phyloP scores from a whole-genome alignment of 2,329 filamentous ascomycete species.

The Hymenoscyphus scutula region DNA sequence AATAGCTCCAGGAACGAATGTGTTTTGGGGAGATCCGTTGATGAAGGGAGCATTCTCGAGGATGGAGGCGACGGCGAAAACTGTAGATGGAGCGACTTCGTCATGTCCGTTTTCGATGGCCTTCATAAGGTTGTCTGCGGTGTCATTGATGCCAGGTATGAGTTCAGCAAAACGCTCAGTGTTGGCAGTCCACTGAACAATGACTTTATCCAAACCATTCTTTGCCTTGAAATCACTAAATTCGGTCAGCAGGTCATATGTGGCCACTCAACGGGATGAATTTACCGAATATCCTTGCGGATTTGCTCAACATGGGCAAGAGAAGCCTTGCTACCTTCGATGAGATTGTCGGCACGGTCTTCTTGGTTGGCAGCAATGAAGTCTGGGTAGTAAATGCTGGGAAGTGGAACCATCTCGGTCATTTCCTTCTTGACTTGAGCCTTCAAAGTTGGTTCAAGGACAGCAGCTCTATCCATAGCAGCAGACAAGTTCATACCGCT shows the following conservation, averaged over 20 bases:
- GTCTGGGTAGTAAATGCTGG: conserved; percentile 97
- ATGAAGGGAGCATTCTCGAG: conserved; percentile 91
- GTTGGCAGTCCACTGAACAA: conserved; percentile 98
- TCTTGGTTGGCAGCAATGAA: conserved; percentile 99
- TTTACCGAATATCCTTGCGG: conserved; percentile 82
- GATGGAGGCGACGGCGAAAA: conserved; percentile 94
- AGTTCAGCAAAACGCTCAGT: conserved; percentile 95
- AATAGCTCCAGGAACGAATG: conserved; percentile 91
- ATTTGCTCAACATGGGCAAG: conserved; percentile 89
- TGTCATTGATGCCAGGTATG: conserved; percentile 88
- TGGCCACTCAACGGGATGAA: conserved; percentile 9
- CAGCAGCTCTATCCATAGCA: conserved; percentile 92
- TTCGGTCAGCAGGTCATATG: conserved; percentile 12
- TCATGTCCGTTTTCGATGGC: conserved; percentile 83
- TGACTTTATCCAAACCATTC: conserved; percentile 88
- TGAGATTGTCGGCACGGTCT: conserved; percentile 87
- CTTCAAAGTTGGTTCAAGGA: conserved; percentile 95
- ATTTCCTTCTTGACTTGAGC: conserved; percentile 88
- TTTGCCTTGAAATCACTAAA: conserved; percentile 79
- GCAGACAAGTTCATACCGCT: conserved; percentile 83
- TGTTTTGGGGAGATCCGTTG: conserved; percentile 99
- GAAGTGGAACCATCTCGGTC: conserved; percentile 81
- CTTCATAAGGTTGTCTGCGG: conserved; percentile 86
- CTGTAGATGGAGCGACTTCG: conserved; percentile 91
- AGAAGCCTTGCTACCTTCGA: conserved; percentile 80